Evolutionary conservation across 768 basidiomycete species (phyloP).

Genomic region (Tephrocybe rancida): DNA sequence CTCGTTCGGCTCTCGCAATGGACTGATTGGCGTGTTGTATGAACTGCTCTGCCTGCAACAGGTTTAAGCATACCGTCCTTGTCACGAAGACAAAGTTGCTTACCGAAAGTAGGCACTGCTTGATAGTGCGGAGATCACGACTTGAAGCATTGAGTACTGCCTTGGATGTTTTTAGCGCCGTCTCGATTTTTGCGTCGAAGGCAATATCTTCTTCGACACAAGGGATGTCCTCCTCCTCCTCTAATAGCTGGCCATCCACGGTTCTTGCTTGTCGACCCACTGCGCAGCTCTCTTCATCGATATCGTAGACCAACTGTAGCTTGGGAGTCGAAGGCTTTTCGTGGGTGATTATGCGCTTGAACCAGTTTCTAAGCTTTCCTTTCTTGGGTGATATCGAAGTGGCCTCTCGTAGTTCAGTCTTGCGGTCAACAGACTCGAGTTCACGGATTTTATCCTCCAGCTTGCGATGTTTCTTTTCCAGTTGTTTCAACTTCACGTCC

Average conservation of each 20-base stretch:
- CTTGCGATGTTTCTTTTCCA: constrained; percentile 45
- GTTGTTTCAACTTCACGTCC: constrained; percentile 41
- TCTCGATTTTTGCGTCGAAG: constrained; percentile 39
- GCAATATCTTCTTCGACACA: constrained; percentile 19
- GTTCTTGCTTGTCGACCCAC: constrained; percentile 41
- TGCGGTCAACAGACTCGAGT: constrained; percentile 22
- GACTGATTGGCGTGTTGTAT: constrained; percentile 55
- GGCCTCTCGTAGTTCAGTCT: constrained; percentile 25
- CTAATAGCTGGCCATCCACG: neutral
- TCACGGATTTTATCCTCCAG: constrained; percentile 35
- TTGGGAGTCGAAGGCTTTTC: constrained; percentile 32
- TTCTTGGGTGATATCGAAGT: constrained; percentile 37
- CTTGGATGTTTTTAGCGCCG: constrained; percentile 44
- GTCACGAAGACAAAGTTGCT: constrained; percentile 20
- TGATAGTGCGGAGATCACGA: constrained; percentile 59
- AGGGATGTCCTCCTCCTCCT: constrained; percentile 5
- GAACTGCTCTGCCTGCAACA: constrained; percentile 55
- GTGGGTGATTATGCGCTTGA: constrained; percentile 56
- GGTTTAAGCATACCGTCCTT: constrained; percentile 1
- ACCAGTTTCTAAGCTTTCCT: constrained; percentile 62
- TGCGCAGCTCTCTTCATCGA: constrained; percentile 40
- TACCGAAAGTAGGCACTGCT: constrained; percentile 56
- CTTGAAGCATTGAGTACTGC: constrained; percentile 53
- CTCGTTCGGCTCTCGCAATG: constrained; percentile 58
- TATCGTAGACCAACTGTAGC: constrained; percentile 40